Evolutionary conservation across 768 basidiomycete species (phyloP).

Genomic region (Lactarius pseudohatsudake): DNA sequence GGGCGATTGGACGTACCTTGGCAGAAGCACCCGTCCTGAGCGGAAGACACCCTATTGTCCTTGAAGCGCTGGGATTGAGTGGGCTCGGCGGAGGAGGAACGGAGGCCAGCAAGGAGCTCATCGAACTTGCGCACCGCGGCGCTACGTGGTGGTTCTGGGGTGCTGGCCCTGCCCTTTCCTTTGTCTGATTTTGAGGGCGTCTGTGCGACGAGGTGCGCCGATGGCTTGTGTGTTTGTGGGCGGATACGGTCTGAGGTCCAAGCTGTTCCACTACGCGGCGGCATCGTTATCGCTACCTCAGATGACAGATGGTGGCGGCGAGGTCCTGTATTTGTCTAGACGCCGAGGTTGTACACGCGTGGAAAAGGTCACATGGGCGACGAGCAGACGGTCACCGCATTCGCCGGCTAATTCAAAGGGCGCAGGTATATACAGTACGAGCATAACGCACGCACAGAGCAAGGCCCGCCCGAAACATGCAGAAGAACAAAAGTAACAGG

Average conservation of each 20-base stretch:
- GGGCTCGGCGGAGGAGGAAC: background rate
- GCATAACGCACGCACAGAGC: constrained; percentile 3
- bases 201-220: background rate
- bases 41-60: background rate
- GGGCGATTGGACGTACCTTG: constrained; percentile 16
- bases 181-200: constrained; percentile 5
- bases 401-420: background rate
- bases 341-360: background rate
- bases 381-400: background rate
- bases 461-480: background rate
- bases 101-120: constrained; percentile 19
- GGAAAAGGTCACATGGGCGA: no score
- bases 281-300: constrained; percentile 8
- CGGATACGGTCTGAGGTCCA: constrained; percentile 22
- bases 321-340: background rate
- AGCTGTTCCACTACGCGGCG: constrained; percentile 17
- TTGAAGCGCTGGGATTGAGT: background rate
- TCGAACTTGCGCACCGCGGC: constrained; percentile 24
- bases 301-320: background rate
- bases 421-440: constrained; percentile 2
- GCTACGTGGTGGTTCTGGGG: constrained; percentile 20
- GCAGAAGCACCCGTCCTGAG: constrained; percentile 24
- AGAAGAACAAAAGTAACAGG: background rate
- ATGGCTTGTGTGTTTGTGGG: background rate
- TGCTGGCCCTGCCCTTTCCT: constrained; percentile 18